A percentile compares a stretch with the other conserved stretches of the same genome.
Evolutionary conservation across 306 rosid species (phyloP).

Genomic region (Pyrus communis): DNA sequence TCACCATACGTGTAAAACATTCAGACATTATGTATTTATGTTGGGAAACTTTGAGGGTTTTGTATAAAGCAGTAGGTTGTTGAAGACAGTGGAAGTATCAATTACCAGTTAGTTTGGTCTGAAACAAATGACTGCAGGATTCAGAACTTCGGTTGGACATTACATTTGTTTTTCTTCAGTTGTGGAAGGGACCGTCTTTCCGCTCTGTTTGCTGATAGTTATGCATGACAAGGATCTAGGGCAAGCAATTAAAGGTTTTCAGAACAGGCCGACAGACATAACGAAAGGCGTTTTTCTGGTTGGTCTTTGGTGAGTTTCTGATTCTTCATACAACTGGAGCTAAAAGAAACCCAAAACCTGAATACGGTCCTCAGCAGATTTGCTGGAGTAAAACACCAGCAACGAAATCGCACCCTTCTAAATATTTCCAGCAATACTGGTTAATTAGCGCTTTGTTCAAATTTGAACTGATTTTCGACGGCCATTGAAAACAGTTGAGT

Average conservation of each 20-base stretch:
- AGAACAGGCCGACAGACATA: background rate
- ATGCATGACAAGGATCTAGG: no score
- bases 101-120: background rate
- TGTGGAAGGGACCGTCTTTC: background rate
- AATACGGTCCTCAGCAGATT: no score
- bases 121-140: background rate
- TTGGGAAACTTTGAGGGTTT: slow-evolving; percentile 4
- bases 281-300: background rate
- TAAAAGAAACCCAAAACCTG: no score
- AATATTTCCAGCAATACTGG: background rate
- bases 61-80: slow-evolving; percentile 9
- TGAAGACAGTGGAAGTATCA: background rate
- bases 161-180: background rate
- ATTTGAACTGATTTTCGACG: background rate
- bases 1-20: slow-evolving; percentile 6
- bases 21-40: background rate
- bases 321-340: no score
- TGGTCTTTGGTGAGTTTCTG: no score
- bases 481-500: background rate
- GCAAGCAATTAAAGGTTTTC: background rate
- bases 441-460: background rate
- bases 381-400: background rate
- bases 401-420: background rate
- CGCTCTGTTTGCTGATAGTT: no score
- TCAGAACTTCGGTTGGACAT: background rate